Conservation (phyloP, 176 grass and related monocot species). For the Phyllostachys edulis region DNA sequence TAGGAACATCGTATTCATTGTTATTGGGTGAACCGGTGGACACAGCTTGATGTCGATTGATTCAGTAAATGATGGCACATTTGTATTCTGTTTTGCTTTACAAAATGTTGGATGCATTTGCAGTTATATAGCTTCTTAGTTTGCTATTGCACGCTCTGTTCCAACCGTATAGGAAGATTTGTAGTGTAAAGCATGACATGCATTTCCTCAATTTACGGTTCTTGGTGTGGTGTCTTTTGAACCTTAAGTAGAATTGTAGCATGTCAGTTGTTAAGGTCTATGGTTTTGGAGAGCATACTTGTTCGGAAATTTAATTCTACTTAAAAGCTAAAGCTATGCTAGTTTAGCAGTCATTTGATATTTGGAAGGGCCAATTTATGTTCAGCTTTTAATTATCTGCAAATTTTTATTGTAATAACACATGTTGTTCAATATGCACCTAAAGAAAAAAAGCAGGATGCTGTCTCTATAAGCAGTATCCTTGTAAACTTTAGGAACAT, state of each 20-base stretch:
- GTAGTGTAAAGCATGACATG: background rate
- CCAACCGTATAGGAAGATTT: background rate
- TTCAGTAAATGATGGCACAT: conserved; percentile 66
- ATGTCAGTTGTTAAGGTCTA: background rate
- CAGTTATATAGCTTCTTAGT: background rate
- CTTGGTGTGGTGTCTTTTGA: background rate
- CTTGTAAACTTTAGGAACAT: conserved; percentile 60
- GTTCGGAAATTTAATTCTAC: background rate
- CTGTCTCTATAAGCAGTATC: conserved; percentile 35
- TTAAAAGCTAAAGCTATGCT: background rate
- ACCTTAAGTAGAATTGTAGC: too few relatives aligned
- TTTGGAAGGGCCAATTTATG: background rate
- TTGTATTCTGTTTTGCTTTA: background rate
- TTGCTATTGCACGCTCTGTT: background rate
- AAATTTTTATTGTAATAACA: background rate
- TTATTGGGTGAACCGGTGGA: conserved; percentile 64
- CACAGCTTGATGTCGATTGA: conserved; percentile 32
- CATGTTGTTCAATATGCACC: background rate
- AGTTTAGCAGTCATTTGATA: background rate
- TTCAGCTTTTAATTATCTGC: background rate
- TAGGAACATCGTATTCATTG: conserved; percentile 42
- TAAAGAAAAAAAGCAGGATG: conserved; percentile 38
- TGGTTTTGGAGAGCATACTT: background rate
- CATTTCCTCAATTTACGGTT: background rate
- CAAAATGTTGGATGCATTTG: background rate